Base-by-base conservation (phyloP, 495 filamentous ascomycete genomes). In the Aspergillus ostianus region DNA sequence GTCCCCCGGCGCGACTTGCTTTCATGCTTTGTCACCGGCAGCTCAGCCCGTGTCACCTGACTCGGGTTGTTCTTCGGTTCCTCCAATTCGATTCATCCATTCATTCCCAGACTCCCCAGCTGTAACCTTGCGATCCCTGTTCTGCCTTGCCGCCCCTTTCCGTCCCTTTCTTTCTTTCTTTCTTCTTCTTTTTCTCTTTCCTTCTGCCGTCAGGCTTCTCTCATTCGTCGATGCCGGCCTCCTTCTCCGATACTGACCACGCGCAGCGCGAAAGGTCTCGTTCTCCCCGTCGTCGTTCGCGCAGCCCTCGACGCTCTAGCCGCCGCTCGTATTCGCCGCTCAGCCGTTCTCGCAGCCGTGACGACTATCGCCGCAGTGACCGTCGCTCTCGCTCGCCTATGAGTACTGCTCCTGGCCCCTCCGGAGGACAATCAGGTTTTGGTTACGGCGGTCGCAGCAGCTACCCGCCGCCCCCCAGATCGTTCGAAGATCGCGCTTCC, bases 271-370 rank as follows among this genome's bases (percentile, higher is more conserved):
- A 96, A 85, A 89, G 94, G 77, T 94, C 92, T 77, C 90, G 92
- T 74, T 94, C 91, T 62, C 92, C 92, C 66, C 87, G 92, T 75
- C 89, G 92, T 78, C 91, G 91, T 69, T 88, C 87, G 71, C 89
- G 93, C 69, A 88, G 85, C 70, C 86, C 86, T 62, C 85, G 87
- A 72, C 86, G 85, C 62, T 79, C 73, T 61, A 79, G 74, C 69
- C 90, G 90, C 73, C 87, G 93, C 66, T 97, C 93, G 48, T 97
- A 95, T 76, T 94, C 92, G 46, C 91, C 93, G 59, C 91, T 92
- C 72, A 93, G 90, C 76, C 89, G 92, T 73, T 96, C 93, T 75
- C 86, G 90, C 73, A 94, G 90, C 77, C 91, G 89, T 73, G 88
- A 93, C 75, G 89, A 92, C 64, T 91, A 92, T 75, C 89, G 90